Conservation (phyloP, 495 filamentous ascomycete genomes). For the Oleoguttula mirabilis region DNA sequence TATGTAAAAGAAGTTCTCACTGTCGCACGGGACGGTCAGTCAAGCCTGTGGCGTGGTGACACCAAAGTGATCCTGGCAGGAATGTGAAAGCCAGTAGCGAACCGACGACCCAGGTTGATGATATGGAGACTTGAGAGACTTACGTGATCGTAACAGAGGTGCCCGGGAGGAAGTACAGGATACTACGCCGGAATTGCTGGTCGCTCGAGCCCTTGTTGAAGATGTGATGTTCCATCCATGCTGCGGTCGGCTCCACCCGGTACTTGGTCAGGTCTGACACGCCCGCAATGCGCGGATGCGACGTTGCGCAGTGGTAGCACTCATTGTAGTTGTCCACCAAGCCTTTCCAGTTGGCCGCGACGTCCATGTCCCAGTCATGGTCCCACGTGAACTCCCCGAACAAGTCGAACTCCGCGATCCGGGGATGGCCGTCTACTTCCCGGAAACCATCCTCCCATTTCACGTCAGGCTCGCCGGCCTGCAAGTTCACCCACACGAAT, state of each 20-base stretch:
- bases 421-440: conserved; percentile 29
- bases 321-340: conserved; percentile 41
- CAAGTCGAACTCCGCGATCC: conserved; percentile 32
- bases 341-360: conserved; percentile 42
- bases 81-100: no score
- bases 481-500: conserved; percentile 43
- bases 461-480: conserved; percentile 33
- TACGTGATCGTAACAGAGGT: no score
- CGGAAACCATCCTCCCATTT: conserved; percentile 35
- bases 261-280: conserved; percentile 35
- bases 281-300: conserved; percentile 37
- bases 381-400: conserved; percentile 39
- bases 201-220: no score
- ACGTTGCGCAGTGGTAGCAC: conserved; percentile 41
- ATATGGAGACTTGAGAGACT: no score
- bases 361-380: conserved; percentile 37
- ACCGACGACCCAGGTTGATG: no score
- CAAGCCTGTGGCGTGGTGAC: no score
- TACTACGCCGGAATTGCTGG: no score
- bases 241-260: no score
- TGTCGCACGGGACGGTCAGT: no score
- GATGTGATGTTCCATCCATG: no score
- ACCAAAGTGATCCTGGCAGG: no score
- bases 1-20: conserved; percentile 39
- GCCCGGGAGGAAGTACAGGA: no score